These are phyloP conservation scores for Punctularia strigosozonata DNA, from an alignment of 768 basidiomycete genomes.

Conservation along the genomic window DNA sequence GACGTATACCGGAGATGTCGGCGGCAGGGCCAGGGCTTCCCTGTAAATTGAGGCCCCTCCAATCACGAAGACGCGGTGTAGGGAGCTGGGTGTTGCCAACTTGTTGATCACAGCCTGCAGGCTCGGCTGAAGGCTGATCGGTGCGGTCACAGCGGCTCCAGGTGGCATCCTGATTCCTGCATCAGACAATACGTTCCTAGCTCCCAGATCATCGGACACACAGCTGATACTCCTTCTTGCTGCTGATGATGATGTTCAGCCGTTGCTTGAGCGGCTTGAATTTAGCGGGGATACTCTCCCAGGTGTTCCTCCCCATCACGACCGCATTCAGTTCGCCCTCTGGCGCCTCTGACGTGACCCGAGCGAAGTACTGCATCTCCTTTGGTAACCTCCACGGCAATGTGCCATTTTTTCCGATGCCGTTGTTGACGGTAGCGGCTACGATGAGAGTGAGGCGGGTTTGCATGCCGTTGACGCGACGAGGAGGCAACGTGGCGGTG, in stretches of 20 bases:
- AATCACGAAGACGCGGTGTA: constrained; percentile 70
- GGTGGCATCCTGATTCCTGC: no score
- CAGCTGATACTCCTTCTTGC: constrained; percentile 48
- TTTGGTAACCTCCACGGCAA: constrained; percentile 85
- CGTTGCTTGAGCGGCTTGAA: constrained; percentile 72
- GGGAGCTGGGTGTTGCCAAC: no score
- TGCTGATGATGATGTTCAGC: constrained; percentile 68
- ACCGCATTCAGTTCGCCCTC: constrained; percentile 55
- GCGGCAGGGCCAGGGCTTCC: constrained; percentile 37
- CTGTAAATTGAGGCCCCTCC: constrained; percentile 85
- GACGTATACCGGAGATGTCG: constrained; percentile 30
- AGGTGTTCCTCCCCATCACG: constrained; percentile 93
- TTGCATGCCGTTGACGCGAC: no score
- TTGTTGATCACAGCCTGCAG: no score
- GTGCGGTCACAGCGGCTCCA: no score
- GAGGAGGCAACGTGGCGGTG: no score
- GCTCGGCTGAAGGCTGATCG: no score
- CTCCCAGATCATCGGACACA: constrained; percentile 23
- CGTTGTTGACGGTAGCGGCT: constrained; percentile 78
- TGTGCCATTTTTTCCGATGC: constrained; percentile 66
- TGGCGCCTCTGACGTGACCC: constrained; percentile 54
- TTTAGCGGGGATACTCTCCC: constrained; percentile 89
- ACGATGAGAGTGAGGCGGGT: constrained; percentile 83
- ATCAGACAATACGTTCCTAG: constrained; percentile 1
- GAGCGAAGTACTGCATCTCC: constrained; percentile 91